Percentiles rank a stretch among this genome's conserved stretches.
Conservation (phyloP, 352 stramenopile genomes). For the Phytophthora foliorum region DNA sequence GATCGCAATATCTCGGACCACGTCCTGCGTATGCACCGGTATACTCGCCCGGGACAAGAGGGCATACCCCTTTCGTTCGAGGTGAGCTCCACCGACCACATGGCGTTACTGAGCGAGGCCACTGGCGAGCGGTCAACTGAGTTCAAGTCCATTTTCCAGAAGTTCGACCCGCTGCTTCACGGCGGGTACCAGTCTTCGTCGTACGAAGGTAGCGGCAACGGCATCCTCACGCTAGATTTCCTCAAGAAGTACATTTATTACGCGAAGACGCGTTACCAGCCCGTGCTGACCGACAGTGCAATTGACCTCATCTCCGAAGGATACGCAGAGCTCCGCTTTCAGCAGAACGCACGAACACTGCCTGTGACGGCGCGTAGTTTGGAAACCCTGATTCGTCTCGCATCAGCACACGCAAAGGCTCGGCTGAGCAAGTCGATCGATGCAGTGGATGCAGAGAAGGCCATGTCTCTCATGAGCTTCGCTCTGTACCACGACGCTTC, state of each 20-base stretch:
- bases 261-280: constrained; percentile 96
- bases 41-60: constrained; percentile 89
- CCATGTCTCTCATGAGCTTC: constrained; percentile 98
- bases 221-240: constrained; percentile 96
- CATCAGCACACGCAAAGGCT: constrained; percentile 98
- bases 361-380: constrained; percentile 98
- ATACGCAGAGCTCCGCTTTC: constrained; percentile 97
- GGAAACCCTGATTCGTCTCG: constrained; percentile 99
- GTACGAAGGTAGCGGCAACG: constrained; percentile 60
- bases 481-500: constrained; percentile 97
- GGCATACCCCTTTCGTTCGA: constrained; percentile 92
- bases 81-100: constrained; percentile 83
- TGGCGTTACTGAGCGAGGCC: constrained; percentile 70
- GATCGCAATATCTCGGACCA: constrained; percentile 98
- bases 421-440: constrained; percentile 93
- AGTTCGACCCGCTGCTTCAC: constrained; percentile 92
- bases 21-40: constrained; percentile 98
- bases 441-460: constrained; percentile 84
- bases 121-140: constrained; percentile 69
- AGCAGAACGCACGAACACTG: constrained; percentile 94
- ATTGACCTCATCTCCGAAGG: constrained; percentile 96
- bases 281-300: constrained; percentile 83
- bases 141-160: constrained; percentile 91
- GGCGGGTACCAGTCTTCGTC: constrained; percentile 72
- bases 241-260: constrained; percentile 99